Conservation (phyloP, 2,329 filamentous ascomycete species). For the Cordyceps tenuipes region DNA sequence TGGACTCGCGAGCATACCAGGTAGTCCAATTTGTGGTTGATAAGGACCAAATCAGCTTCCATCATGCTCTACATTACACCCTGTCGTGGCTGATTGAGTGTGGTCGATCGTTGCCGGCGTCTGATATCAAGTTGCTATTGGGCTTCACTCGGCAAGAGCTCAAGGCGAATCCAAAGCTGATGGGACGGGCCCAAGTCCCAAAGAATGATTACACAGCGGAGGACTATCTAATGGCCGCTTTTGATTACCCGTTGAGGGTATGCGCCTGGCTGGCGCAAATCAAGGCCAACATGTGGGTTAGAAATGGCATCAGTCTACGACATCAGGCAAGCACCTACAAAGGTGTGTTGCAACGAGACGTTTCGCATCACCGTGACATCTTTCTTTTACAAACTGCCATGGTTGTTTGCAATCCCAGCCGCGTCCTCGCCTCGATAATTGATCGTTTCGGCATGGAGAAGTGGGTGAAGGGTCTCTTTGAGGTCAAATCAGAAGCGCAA, state of each 20-base stretch:
- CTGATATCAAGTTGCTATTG: constrained; percentile 60
- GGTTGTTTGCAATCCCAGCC: constrained; percentile 73
- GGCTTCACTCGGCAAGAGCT: constrained; percentile 66
- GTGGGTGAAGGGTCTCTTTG: constrained; percentile 81
- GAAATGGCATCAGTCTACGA: constrained; percentile 89
- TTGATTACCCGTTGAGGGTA: constrained; percentile 88
- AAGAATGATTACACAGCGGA: constrained; percentile 55
- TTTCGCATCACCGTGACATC: constrained; percentile 89
- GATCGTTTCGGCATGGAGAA: constrained; percentile 83
- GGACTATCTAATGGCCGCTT: constrained; percentile 76
- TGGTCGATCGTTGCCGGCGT: constrained; percentile 63
- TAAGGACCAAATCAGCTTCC: constrained; percentile 88
- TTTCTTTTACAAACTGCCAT: constrained; percentile 88
- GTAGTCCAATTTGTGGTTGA: constrained; percentile 86
- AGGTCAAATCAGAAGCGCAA: constrained; percentile 61
- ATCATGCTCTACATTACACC: constrained; percentile 93
- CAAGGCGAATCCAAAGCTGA: constrained; percentile 52
- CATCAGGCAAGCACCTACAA: constrained; percentile 94
- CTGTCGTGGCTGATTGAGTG: constrained; percentile 93
- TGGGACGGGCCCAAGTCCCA: constrained; percentile 50
- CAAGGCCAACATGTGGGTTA: constrained; percentile 97
- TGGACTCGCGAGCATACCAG: constrained; percentile 44
- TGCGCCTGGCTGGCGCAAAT: constrained; percentile 97
- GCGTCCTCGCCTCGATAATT: constrained; percentile 80
- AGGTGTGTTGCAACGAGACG: constrained; percentile 79